These are phyloP conservation scores for Trichosporon sp. DNA, from an alignment of 1,284 basidiomycete species.

Conservation along the genomic window DNA sequence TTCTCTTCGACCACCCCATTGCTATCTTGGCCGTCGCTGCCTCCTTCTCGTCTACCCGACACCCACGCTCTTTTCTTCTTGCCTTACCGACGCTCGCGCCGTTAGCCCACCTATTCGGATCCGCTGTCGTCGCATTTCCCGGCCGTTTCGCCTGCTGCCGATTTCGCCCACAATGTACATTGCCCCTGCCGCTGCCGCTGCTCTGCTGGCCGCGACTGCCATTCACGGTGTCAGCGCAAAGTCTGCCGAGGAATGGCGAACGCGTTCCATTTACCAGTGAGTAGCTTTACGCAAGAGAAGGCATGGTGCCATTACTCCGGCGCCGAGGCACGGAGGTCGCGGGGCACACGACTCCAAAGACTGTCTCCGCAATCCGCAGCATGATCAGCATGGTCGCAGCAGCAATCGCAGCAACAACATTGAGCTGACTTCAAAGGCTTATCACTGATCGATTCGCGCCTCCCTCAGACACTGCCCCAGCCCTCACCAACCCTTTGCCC, in stretches of 20 bases:
- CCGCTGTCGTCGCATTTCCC: background rate
- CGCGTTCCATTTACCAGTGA: constrained; percentile 48
- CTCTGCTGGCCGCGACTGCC: constrained; percentile 13
- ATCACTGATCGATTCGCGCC: constrained; percentile 69
- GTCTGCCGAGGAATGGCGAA: constrained; percentile 42
- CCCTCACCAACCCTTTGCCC: constrained; percentile 50
- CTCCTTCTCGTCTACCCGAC: background rate
- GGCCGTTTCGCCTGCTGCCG: background rate
- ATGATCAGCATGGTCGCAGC: constrained; percentile 4
- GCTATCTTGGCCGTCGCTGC: background rate
- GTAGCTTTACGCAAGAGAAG: constrained; percentile 12
- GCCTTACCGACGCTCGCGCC: background rate
- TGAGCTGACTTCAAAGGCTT: constrained; percentile 50
- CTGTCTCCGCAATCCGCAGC: background rate
- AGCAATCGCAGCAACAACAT: background rate
- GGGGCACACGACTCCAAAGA: background rate
- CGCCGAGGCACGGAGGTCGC: background rate
- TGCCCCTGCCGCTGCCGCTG: constrained; percentile 5
- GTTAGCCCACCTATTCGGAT: background rate
- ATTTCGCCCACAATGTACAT: background rate
- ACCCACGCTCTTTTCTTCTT: background rate
- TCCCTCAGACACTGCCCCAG: constrained; percentile 54
- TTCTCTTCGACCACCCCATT: background rate
- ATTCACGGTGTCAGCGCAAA: constrained; percentile 24
- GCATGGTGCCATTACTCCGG: background rate